phyloP scores from a whole-genome alignment of 345 rosid species.

The Syzygium oleosum region DNA sequence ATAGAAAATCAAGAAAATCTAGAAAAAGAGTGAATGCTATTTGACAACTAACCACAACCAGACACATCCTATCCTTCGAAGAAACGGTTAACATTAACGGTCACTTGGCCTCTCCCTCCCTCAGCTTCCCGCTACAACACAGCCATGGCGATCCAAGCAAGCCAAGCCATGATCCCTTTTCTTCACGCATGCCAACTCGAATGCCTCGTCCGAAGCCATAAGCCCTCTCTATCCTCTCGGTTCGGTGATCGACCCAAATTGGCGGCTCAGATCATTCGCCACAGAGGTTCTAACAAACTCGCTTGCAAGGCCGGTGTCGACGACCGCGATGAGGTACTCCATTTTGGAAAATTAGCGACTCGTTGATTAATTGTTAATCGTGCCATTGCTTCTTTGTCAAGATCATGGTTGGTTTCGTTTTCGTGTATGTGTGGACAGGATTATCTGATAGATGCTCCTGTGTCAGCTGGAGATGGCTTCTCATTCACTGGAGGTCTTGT shows the following conservation, averaged over 20 bases:
- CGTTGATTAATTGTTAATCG: neutral
- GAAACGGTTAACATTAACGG: neutral
- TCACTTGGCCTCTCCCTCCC: neutral
- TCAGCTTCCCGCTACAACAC: neutral
- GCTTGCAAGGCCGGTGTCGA: constrained; percentile 34
- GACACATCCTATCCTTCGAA: constrained; percentile 19
- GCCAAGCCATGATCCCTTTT: constrained; percentile 13
- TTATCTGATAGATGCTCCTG: constrained; percentile 83
- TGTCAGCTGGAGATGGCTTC: constrained; percentile 85
- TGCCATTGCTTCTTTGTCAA: neutral
- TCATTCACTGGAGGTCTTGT: constrained; percentile 78
- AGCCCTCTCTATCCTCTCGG: constrained; percentile 5
- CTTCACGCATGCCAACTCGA: constrained; percentile 13
- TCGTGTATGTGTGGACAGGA: constrained; percentile 30
- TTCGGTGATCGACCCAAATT: neutral
- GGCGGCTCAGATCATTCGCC: neutral
- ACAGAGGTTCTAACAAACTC: constrained; percentile 22
- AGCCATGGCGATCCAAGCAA: constrained; percentile 24
- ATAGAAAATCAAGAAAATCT: neutral
- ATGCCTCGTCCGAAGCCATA: constrained; percentile 1
- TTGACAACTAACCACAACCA: constrained; percentile 19
- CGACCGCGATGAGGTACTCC: constrained; percentile 23
- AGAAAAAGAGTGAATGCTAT: neutral
- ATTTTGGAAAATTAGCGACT: neutral
- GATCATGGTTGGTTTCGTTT: neutral